Base-by-base conservation (phyloP, 352 stramenopile genomes). In the Globisporangium uncinulatum region DNA sequence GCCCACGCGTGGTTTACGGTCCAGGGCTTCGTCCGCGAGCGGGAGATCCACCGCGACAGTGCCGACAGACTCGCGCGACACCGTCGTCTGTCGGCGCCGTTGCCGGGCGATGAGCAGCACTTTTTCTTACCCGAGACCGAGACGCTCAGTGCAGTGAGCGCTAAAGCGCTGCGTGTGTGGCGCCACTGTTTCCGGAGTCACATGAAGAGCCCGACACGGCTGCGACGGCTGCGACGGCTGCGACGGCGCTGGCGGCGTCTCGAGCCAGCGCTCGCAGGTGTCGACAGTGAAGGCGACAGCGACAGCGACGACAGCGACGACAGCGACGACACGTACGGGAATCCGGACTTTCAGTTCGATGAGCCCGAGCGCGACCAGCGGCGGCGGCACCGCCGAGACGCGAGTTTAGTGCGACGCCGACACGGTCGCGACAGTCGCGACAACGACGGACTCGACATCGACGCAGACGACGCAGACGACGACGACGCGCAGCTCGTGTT, bases 111-210 rank as follows among this genome's bases (percentile, higher is more conserved):
- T 31, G 49, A 60, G 4, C 74, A 83, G 53, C 73, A 65, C 6
- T 81, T 81, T 41, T 85, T 74, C 21, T 53, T 58, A 6, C 62
- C 66, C 0, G 59, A 79, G 56, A 59, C 79, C 10, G 75, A 88
- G 57, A 54, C 45, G 6, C 61, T 88, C 20, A 70, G 73, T 11
- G 63, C 75, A 0, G 74, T 88, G 34, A 78, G 71, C 43, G 45
- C 52, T 6, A 86, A 86, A 44, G 49, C 69, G 3, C 63, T 69
- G 11, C 70, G 56, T 8, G 70, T 88, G 14, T 88, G 73, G 78
- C 60, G 71, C 15, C 78, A 88, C 58, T 88, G 78, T 61, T 82
- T 88, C 21, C 78, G 74, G 54, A 70, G 79, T 48, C 73, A 86
- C 47, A 78, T 84, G 75, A 76, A 75, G 53, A 80, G 75, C 54